Evolutionary conservation across 163 green algal genomes (phyloP), one percentile per base, ranked within the genome.

Genomic region (Scenedesmus sp.): DNA sequence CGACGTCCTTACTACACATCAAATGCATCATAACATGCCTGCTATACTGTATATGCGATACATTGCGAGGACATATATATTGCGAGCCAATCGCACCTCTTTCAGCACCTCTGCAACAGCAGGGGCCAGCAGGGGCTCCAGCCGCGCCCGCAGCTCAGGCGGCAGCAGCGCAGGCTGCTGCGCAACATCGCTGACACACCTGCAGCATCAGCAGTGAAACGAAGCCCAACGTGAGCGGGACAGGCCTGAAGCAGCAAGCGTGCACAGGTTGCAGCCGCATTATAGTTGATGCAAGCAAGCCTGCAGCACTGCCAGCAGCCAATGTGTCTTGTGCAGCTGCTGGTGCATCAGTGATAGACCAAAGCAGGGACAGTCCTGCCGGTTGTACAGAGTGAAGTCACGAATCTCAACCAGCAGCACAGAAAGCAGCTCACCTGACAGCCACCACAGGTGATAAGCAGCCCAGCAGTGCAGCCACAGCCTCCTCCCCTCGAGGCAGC

Each of bases 391-490:
- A 46, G 34, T 46, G 34, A 46, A 46, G 34, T 46, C 34, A 46
- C 34, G 34, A 46, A 46, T 46, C 34, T 46, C 34, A 46, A 18
- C 1, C 4, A 16, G 74, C 74, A 83, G 66, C 20, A 52, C 77
- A 85, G 77, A 15, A 18, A 16, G 62, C 85, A 77, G 18, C 66
- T 2, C 57, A 90, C 90, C 73, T 87, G 16, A 26, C 90, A 46
- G 90, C 84, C 1, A 93, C 90, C 0, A 93, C 83, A 59, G 90
- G 90, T 15, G 90, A 86, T 0, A 93, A 73, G 66, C 82, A 93
- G 18, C 77, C 73, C 12, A 93, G 13, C 12, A 90, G 59, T 6
- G 73, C 67, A 66, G 90, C 90, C 6, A 86, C 79, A 52, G 90
- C 90, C 9, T 57, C 82, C 16, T 81, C 16, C 1, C 83, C 90